phyloP scores from a whole-genome alignment of 345 rosid species.

The Abelmoschus esculentus region DNA sequence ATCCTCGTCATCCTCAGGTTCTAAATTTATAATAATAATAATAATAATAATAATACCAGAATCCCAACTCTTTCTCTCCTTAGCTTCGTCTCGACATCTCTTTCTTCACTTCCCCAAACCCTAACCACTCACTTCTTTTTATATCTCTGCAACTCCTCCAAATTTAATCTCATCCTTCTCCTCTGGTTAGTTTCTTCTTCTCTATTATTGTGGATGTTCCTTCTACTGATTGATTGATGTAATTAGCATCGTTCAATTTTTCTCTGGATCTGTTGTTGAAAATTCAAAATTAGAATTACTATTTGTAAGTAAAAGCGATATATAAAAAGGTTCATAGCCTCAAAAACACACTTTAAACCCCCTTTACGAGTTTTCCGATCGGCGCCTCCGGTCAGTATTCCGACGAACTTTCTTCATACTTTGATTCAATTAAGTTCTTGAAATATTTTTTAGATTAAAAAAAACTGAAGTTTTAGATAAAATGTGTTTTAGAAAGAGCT shows the following conservation, averaged over 20 bases:
- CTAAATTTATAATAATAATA: too few relatives aligned
- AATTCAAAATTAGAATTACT: background rate
- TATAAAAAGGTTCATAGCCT: too few relatives aligned
- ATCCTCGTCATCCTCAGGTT: background rate
- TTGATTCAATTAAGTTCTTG: too few relatives aligned
- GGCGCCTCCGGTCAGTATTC: too few relatives aligned
- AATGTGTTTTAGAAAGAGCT: background rate
- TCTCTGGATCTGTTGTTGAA: background rate
- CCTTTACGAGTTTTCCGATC: too few relatives aligned
- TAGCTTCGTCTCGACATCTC: too few relatives aligned
- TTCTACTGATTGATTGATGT: background rate
- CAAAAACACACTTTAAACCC: too few relatives aligned
- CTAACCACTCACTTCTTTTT: constrained; percentile 14
- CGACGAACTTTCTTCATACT: too few relatives aligned
- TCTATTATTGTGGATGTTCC: background rate
- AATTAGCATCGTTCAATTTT: background rate
- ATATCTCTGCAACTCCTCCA: background rate
- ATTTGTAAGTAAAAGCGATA: too few relatives aligned
- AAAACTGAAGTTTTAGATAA: background rate
- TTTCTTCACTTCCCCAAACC: constrained; percentile 17
- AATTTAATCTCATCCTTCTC: constrained; percentile 23
- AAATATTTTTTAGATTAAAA: background rate
- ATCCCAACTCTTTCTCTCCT: background rate
- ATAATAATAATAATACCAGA: background rate
- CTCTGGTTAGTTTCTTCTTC: constrained; percentile 9